Conservation (phyloP, 768 basidiomycete species). For the Gloeopeniophorella convolvens region DNA sequence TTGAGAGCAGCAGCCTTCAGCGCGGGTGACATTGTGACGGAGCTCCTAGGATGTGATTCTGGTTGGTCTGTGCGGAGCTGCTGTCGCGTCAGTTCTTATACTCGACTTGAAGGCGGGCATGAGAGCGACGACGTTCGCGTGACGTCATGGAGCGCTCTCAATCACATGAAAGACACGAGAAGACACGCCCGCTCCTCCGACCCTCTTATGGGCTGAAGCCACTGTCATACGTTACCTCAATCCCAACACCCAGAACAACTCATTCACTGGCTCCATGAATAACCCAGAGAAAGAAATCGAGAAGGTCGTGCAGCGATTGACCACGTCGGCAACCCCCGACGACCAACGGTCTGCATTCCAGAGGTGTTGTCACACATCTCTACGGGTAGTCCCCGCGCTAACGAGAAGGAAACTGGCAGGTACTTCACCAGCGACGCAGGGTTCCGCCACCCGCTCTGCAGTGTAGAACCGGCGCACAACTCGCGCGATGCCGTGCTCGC, state of each 20-base stretch:
- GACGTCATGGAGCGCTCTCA: not conserved
- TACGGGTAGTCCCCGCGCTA: not conserved
- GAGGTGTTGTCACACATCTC: not conserved
- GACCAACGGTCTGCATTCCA: conserved; percentile 1
- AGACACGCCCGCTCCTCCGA: no score
- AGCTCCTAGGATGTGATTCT: no score
- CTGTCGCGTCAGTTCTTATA: no score
- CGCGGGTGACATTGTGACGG: not conserved
- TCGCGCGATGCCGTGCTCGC: conserved; percentile 51
- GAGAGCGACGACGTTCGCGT: not conserved
- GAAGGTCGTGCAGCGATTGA: conserved; percentile 3
- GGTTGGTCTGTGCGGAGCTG: no score
- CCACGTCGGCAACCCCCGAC: conserved; percentile 1
- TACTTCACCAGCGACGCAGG: conserved; percentile 51
- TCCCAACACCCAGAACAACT: no score
- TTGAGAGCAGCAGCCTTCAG: not conserved
- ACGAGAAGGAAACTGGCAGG: conserved; percentile 18
- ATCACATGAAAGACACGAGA: not conserved
- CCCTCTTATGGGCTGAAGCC: no score
- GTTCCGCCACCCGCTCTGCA: conserved; percentile 55
- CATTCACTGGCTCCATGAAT: not conserved
- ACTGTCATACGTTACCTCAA: no score
- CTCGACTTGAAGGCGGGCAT: no score
- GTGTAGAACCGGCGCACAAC: conserved; percentile 38
- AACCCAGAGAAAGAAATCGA: conserved; percentile 1